A percentile compares a stretch with the other conserved stretches of the same genome.
phyloP scores from a whole-genome alignment of 176 grass and related monocot species.

The Avena eriantha region DNA sequence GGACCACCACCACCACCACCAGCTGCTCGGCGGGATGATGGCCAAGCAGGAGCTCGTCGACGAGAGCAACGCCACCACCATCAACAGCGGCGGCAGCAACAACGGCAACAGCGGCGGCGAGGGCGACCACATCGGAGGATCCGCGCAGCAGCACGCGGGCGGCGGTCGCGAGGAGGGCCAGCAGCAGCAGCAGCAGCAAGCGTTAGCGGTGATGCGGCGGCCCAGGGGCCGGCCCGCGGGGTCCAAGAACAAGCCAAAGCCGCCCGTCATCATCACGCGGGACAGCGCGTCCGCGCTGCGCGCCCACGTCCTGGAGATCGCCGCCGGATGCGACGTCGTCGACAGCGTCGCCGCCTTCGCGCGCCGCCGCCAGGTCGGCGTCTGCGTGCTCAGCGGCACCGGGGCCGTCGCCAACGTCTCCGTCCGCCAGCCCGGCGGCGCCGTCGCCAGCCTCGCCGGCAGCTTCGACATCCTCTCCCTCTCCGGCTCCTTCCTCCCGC shows the following conservation, averaged over 20 bases:
- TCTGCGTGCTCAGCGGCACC: slow-evolving; percentile 82
- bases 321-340: slow-evolving; percentile 81
- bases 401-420: slow-evolving; percentile 77
- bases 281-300: slow-evolving; percentile 91
- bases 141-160: neutral
- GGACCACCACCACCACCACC: slow-evolving; percentile 46
- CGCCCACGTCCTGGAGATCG: slow-evolving; percentile 88
- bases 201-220: slow-evolving; percentile 50
- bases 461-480: slow-evolving; percentile 95
- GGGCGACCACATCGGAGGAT: slow-evolving; percentile 27
- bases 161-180: slow-evolving; percentile 8
- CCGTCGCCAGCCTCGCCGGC: slow-evolving; percentile 64
- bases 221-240: slow-evolving; percentile 81
- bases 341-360: slow-evolving; percentile 82
- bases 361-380: slow-evolving; percentile 74
- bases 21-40: slow-evolving; percentile 24
- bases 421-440: slow-evolving; percentile 63
- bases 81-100: slow-evolving; percentile 57
- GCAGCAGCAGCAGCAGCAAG: slow-evolving; percentile 31
- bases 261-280: slow-evolving; percentile 90
- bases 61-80: slow-evolving; percentile 52
- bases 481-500: slow-evolving; percentile 80
- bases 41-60: slow-evolving; percentile 70
- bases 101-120: slow-evolving; percentile 52
- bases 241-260: slow-evolving; percentile 99